These are phyloP conservation scores for Blastobotrys illinoisensis DNA, from an alignment of 1,139 yeast species.

Conservation along the genomic window DNA sequence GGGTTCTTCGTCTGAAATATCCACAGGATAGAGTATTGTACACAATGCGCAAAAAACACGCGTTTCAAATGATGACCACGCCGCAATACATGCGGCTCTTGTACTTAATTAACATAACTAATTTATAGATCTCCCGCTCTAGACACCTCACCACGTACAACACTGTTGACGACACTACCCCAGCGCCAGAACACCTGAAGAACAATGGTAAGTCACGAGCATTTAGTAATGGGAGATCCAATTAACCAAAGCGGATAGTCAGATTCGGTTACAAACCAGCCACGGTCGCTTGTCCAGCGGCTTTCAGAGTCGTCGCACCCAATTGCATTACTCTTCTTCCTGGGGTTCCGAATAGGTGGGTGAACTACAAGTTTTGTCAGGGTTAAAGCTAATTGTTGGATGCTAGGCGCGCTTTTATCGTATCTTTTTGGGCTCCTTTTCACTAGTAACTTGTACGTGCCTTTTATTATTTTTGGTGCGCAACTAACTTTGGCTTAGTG, in stretches of 20 bases:
- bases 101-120: background rate
- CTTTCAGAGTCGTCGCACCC: constrained; percentile 75
- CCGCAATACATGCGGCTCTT: background rate
- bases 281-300: constrained; percentile 34
- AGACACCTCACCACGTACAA: constrained; percentile 1
- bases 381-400: background rate
- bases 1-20: too few relatives aligned
- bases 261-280: constrained; percentile 4
- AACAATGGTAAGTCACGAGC: background rate
- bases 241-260: background rate
- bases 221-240: background rate
- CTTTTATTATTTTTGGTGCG: background rate
- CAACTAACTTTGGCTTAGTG: constrained; percentile 30
- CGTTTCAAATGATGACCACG: background rate
- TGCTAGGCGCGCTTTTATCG: constrained; percentile 31
- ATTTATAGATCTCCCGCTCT: background rate
- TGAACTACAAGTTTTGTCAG: background rate
- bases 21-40: too few relatives aligned
- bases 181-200: background rate
- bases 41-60: too few relatives aligned
- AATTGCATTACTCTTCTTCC: constrained; percentile 59
- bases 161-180: background rate
- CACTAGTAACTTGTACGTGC: constrained; percentile 49
- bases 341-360: constrained; percentile 52
- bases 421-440: constrained; percentile 69